A percentile compares a stretch with the other conserved stretches of the same genome.
These are phyloP conservation scores for Microdochium trichocladiopsis DNA, from an alignment of 2,329 filamentous ascomycete species.

Conservation along the genomic window DNA sequence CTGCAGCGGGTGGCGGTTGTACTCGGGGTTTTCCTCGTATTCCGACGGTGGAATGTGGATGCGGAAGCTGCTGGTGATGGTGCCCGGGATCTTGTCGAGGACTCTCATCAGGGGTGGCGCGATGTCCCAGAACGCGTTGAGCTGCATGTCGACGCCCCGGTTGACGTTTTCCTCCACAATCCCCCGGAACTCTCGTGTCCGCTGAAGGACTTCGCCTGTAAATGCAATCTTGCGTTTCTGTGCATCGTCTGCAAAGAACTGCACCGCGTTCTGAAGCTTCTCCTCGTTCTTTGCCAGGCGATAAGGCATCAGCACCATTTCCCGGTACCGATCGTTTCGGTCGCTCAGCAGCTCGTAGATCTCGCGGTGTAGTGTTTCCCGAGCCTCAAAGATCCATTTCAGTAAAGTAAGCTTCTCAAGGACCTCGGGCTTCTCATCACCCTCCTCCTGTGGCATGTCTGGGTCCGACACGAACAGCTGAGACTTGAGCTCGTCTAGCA, in stretches of 20 bases:
- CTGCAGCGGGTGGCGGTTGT: slow-evolving; percentile 74
- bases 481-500: slow-evolving; percentile 70
- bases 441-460: slow-evolving; percentile 87
- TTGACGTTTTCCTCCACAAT: slow-evolving; percentile 80
- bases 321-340: slow-evolving; percentile 79
- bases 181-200: slow-evolving; percentile 69
- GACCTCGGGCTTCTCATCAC: slow-evolving; percentile 88
- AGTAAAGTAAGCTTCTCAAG: slow-evolving; percentile 89
- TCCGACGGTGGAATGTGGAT: slow-evolving; percentile 75
- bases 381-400: slow-evolving; percentile 94
- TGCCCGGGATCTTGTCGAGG: slow-evolving; percentile 68
- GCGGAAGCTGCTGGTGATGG: slow-evolving; percentile 48
- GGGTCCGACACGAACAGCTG: slow-evolving; percentile 66
- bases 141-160: slow-evolving; percentile 82
- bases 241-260: slow-evolving; percentile 78
- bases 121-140: slow-evolving; percentile 97
- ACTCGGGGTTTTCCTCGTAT: slow-evolving; percentile 78
- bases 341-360: slow-evolving; percentile 79
- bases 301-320: slow-evolving; percentile 79
- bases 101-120: slow-evolving; percentile 74
- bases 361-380: slow-evolving; percentile 80
- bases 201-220: slow-evolving; percentile 63
- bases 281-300: slow-evolving; percentile 65
- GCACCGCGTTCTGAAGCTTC: slow-evolving; percentile 70
- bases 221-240: slow-evolving; percentile 64